Base-by-base conservation (phyloP, 2,329 filamentous ascomycete genomes). In the Aspergillus terreus region DNA sequence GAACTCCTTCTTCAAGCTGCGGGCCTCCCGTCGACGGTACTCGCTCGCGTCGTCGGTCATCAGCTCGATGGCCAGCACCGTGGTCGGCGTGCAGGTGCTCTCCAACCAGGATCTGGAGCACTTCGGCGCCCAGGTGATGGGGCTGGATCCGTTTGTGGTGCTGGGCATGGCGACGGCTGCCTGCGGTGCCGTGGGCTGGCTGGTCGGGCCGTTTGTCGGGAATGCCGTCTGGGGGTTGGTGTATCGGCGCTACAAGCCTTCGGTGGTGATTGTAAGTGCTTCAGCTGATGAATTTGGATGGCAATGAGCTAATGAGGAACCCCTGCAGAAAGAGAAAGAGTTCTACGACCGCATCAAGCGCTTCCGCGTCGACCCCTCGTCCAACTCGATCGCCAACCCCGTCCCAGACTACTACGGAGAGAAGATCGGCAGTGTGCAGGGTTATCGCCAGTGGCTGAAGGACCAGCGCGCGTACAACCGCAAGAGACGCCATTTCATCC, bases 361-460 rank as follows among this genome's bases (percentile, higher is more conserved):
- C 72, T 87, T 94, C 76, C 85, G 94, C 23, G 92, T 95, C 55
- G 92, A 99, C 70, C 92, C 94, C 3, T 88, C 86, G 14, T 87
- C 87, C 49, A 95, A 91, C 56, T 95, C 90, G 38, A 86, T 94
- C 61, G 83, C 89, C 47, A 97, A 97, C 76, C 94, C 94, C 15
- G 89, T 96, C 1, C 92, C 92, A 41, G 94, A 99, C 70, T 99
- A 96, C 75, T 99, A 99, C 66, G 94, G 94, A 63, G 94, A 99
- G 77, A 97, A 96, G 81, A 96, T 99, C 63, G 89, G 88, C 47
- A 96, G 91, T 64, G 90, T 97, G 19, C 81, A 85, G 49, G 92
- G 90, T 44, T 99, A 97, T 72, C 80, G 94, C 64, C 86, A 90
- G 71, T 99, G 94, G 94, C 76, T 99, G 65, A 97, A 96, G 79